phyloP scores from a whole-genome alignment of 108 stramenopile species.

The Nitzschia sp. region DNA sequence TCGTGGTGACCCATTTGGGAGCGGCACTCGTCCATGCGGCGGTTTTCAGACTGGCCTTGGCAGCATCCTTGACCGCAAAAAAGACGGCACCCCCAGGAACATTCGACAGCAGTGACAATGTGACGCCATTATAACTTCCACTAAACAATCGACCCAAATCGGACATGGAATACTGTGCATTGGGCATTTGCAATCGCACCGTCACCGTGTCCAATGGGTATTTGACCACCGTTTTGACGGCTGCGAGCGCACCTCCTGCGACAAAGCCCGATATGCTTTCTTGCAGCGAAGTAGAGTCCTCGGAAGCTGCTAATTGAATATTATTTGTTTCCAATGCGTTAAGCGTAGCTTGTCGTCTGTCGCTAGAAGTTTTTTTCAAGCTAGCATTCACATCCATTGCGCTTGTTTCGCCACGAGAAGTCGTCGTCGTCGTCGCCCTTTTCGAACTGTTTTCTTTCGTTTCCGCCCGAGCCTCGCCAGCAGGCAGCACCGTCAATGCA shows the following conservation, averaged over 20 bases:
- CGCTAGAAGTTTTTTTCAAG: too few species aligned
- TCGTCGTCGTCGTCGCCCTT: too few species aligned
- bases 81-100: conserved; percentile 79
- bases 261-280: conserved; percentile 81
- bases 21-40: not conserved
- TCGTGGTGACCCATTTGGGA: conserved; percentile 55
- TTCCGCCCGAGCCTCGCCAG: too few species aligned
- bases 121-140: conserved; percentile 63
- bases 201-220: conserved; percentile 84
- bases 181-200: conserved; percentile 80
- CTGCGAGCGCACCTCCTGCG: conserved; percentile 62
- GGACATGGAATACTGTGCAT: conserved; percentile 49
- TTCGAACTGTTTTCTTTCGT: too few species aligned
- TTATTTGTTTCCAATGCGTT: too few species aligned
- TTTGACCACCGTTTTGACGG: conserved; percentile 76
- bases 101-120: conserved; percentile 61
- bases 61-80: conserved; percentile 82
- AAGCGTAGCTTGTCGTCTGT: too few species aligned
- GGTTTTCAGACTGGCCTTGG: conserved; percentile 45
- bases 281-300: conserved; percentile 37
- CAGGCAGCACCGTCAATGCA: too few species aligned
- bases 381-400: too few species aligned
- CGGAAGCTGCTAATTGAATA: too few species aligned
- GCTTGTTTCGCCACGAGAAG: too few species aligned
- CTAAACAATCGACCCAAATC: conserved; percentile 44